Evolutionary conservation across 257 asterid genomes (phyloP), one percentile per base, ranked within the genome.

Genomic region (Penstemon newberryi): DNA sequence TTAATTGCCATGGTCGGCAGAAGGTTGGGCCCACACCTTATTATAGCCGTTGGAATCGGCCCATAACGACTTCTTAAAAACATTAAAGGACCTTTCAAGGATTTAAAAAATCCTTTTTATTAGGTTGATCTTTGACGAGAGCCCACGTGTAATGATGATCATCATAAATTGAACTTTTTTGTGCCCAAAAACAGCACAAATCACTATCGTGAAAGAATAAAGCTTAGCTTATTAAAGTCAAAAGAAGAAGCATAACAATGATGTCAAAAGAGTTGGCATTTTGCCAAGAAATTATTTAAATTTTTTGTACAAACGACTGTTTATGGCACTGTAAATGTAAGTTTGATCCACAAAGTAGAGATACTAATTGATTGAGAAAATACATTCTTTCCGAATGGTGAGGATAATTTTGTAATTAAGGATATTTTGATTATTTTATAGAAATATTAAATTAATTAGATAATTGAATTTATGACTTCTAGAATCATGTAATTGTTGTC

Each of bases 31-130:
- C 63, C 77, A 5, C 51, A 33, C 51, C 49, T 55, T 39, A 45
- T 50, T 43, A 7, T 70, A 53, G 66, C 84, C 84, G 80, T 77
- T 82, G 18, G 60, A 74, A 38, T 40, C n/a, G 13, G 64, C 47
- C 65, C 56, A 13, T 8, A 38, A 70, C 73, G 67, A 56, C 60
- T 45, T 59, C 50, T 50, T 4, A 51, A 49, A 55, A 42, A 9
- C 5, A 49, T 25, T n/a, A 6, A 8, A 25, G 15, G 37, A 7
- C 13, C 41, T 37, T 49, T 42, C 50, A 43, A 45, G 13, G 5
- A 37, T 45, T 7, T 4, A 51, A 49, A 18, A 3, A 52, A 44
- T 9, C 19, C 41, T 12, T 25, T n/a, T 15, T 36, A 71, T 60
- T 5, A 15, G 46, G 15, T 60, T 68, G 4, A 11, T 62, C n/a